phyloP scores from a whole-genome alignment of 1,284 basidiomycete genomes.

The Austroboletus novae-zelandiae region DNA sequence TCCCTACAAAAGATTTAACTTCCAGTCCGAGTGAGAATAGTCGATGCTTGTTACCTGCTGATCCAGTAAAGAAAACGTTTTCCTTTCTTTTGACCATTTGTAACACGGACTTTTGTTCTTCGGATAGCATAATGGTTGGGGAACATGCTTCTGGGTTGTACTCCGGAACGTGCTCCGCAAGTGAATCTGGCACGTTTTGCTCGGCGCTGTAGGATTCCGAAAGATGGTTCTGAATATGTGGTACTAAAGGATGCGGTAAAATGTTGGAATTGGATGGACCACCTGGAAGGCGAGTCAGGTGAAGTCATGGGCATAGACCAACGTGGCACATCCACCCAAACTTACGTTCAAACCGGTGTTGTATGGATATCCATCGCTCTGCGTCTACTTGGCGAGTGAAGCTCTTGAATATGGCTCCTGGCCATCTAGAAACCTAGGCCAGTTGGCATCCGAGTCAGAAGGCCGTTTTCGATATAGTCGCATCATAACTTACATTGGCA shows the following conservation, averaged over 20 bases:
- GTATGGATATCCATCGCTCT: conserved; percentile 42
- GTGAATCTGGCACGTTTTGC: neutral
- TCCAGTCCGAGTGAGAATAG: neutral
- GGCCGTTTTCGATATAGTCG: neutral
- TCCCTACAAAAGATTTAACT: conserved; percentile 53
- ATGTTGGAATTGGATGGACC: neutral
- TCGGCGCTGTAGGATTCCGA: conserved; percentile 1
- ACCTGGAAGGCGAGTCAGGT: conserved; percentile 11
- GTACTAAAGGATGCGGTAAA: neutral
- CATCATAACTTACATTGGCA: conserved; percentile 30
- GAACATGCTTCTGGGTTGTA: neutral
- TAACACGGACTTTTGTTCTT: conserved; percentile 54
- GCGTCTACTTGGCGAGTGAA: conserved; percentile 44
- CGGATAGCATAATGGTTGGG: conserved; percentile 35
- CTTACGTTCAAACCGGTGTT: conserved; percentile 18
- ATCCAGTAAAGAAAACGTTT: conserved; percentile 81
- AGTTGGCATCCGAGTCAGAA: conserved; percentile 1
- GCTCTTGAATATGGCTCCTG: conserved; percentile 47
- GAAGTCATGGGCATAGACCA: neutral
- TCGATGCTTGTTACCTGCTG: conserved; percentile 54
- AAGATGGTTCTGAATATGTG: neutral
- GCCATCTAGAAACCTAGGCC: conserved; percentile 46
- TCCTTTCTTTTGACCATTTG: conserved; percentile 48
- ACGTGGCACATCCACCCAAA: neutral
- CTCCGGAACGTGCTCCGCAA: neutral